Conservation (phyloP, 2,329 filamentous ascomycete genomes). For the Aspergillus caelatus region DNA sequence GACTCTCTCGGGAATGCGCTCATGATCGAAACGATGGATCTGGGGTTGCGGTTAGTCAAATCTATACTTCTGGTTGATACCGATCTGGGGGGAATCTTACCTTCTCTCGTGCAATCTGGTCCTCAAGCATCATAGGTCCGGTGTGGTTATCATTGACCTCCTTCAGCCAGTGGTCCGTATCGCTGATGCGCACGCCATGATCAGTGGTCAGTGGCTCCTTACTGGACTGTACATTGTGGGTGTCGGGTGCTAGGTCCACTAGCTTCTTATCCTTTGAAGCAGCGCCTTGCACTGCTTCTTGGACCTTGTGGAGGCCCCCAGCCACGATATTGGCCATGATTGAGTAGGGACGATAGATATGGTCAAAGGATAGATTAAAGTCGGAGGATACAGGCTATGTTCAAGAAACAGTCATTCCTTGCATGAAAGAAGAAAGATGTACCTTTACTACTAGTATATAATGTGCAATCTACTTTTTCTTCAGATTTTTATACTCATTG, state of each 20-base stretch:
- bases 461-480: neutral
- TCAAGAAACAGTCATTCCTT: neutral
- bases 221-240: conserved; percentile 57
- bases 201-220: conserved; percentile 72
- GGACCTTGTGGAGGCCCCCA: conserved; percentile 33
- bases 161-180: conserved; percentile 78
- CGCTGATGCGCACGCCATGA: conserved; percentile 71
- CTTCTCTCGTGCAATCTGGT: conserved; percentile 73
- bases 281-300: conserved; percentile 28
- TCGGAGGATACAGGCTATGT: neutral
- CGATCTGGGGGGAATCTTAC: conserved; percentile 45
- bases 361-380: neutral
- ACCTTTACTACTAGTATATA: neutral
- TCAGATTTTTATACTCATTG: neutral
- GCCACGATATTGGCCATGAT: conserved; percentile 31
- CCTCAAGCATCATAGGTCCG: conserved; percentile 72
- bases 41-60: conserved; percentile 19
- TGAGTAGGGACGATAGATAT: too few relatives aligned
- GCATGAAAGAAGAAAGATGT: neutral
- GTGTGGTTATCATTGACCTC: conserved; percentile 63
- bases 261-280: conserved; percentile 54
- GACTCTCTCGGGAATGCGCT: conserved; percentile 69
- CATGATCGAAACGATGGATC: conserved; percentile 71
- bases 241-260: conserved; percentile 62
- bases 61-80: neutral